Conservation (phyloP, 176 grass and related monocot genomes). For the Oryza meridionalis region DNA sequence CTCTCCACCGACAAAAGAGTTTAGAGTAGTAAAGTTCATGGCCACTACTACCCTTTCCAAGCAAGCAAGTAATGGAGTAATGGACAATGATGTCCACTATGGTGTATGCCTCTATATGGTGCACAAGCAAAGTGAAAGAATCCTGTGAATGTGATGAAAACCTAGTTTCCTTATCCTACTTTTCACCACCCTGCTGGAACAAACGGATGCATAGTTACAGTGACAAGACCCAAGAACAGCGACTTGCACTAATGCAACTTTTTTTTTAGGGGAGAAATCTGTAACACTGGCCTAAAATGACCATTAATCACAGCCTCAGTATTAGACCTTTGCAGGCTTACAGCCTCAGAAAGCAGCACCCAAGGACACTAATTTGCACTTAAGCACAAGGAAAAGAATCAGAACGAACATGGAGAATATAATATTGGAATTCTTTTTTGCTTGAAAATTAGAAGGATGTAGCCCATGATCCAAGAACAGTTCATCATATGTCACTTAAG, state of each 20-base stretch:
- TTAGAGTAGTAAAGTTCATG: constrained; percentile 11
- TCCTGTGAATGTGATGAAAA: constrained; percentile 36
- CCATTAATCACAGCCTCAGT: neutral
- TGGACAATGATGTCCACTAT: constrained; percentile 50
- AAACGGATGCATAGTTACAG: constrained; percentile 13
- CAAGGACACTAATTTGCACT: neutral
- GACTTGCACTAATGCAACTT: constrained; percentile 22
- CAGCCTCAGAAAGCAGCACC: too few relatives aligned
- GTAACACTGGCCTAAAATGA: neutral
- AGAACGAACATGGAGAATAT: neutral
- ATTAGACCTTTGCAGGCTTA: neutral
- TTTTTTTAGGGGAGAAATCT: neutral
- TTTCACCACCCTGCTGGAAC: constrained; percentile 19
- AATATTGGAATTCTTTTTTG: neutral
- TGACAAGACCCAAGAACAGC: neutral
- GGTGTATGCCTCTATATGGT: constrained; percentile 1
- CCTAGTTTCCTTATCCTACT: constrained; percentile 21
- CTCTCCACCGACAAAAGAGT: constrained; percentile 40
- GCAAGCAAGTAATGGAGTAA: constrained; percentile 30
- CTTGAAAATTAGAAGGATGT: neutral
- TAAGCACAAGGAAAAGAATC: neutral
- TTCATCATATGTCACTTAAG: neutral
- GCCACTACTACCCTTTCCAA: constrained; percentile 28
- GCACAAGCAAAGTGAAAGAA: constrained; percentile 43
- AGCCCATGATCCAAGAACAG: constrained; percentile 27